These are phyloP conservation scores for Lanzia echinophila DNA, from an alignment of 2,329 filamentous ascomycete genomes.

Conservation along the genomic window DNA sequence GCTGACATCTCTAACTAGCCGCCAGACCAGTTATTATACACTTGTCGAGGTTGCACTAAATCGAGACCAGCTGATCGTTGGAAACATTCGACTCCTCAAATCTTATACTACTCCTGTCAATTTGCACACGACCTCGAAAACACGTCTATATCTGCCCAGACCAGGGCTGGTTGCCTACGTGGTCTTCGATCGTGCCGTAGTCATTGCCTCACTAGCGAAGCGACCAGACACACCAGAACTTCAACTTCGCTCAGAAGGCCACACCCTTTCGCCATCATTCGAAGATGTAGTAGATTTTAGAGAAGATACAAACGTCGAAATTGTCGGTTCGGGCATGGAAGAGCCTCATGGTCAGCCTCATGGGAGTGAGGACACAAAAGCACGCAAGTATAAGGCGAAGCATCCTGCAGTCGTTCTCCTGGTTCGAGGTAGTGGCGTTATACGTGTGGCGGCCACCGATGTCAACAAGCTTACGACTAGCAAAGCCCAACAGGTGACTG, in stretches of 20 bases:
- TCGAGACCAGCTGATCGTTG: constrained; percentile 47
- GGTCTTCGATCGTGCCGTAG: constrained; percentile 70
- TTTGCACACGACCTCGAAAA: constrained; percentile 38
- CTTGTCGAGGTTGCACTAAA: constrained; percentile 66
- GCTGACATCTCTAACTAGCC: constrained; percentile 50
- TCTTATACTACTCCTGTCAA: constrained; percentile 51
- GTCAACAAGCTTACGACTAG: constrained; percentile 54
- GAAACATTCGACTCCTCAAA: constrained; percentile 61
- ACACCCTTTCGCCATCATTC: constrained; percentile 59
- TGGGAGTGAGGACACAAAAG: constrained; percentile 41
- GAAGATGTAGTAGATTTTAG: constrained; percentile 84
- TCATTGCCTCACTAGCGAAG: constrained; percentile 66
- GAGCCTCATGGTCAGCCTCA: constrained; percentile 40
- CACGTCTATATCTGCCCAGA: constrained; percentile 69
- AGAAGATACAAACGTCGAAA: constrained; percentile 54
- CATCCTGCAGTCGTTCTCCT: constrained; percentile 56
- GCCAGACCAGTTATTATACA: constrained; percentile 56
- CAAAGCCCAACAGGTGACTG: constrained; percentile 58
- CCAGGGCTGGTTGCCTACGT: constrained; percentile 76
- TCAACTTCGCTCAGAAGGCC: constrained; percentile 64
- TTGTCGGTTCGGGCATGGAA: constrained; percentile 58
- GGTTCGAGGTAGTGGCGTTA: constrained; percentile 54
- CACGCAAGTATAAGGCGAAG: constrained; percentile 50
- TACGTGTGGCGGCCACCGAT: constrained; percentile 53
- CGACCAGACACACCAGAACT: constrained; percentile 65